Evolutionary conservation across 345 rosid species (phyloP), one percentile per base, ranked within the genome.

Genomic region (Ceriops decandra): DNA sequence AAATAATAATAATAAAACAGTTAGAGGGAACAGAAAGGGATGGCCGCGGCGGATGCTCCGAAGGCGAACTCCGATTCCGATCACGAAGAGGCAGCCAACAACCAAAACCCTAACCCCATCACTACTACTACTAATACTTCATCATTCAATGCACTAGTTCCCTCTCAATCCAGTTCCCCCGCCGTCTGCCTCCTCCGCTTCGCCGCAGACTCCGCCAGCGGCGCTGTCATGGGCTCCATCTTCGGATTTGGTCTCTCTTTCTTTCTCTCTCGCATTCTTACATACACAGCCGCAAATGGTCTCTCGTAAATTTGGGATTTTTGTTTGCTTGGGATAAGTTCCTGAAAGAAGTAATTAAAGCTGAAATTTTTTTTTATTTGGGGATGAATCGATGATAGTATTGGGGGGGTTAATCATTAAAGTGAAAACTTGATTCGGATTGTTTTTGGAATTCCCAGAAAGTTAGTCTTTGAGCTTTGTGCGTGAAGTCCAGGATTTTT

Each of bases 161-260:
- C 87, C 28, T 82, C 87, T 7, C 79, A 75, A 2, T 52, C 79
- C 3, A 53, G 65, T 63, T 70, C 86, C 52, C 87, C 90, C 16
- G 86, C 82, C 56, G 88, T 87, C 58, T 95, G 99, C 74, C 76
- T 95, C 74, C 46, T 83, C 68, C 87, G 87, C 58, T 88, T 83
- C 77, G 91, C 86, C 0, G 86, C 84, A 52, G 96, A 91, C 83
- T 76, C 98, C 60, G 88, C 87, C 36, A 88, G 86, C n/a, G 99
- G 99, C 63, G 93, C 93, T 57, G 74, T 95, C 62, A 84, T 86
- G 92, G 97, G 98, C 70, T 86, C 96, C 68, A 82, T 91, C 62
- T 88, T 88, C 66, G 96, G 97, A 69, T 91, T 81, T 67, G 98
- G 99, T 91, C 15, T 6, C 1, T 33, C 66, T 35, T 38, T 57